Evolutionary conservation across 2,329 filamentous ascomycete genomes (phyloP).

Genomic region (Penicillium sp.): DNA sequence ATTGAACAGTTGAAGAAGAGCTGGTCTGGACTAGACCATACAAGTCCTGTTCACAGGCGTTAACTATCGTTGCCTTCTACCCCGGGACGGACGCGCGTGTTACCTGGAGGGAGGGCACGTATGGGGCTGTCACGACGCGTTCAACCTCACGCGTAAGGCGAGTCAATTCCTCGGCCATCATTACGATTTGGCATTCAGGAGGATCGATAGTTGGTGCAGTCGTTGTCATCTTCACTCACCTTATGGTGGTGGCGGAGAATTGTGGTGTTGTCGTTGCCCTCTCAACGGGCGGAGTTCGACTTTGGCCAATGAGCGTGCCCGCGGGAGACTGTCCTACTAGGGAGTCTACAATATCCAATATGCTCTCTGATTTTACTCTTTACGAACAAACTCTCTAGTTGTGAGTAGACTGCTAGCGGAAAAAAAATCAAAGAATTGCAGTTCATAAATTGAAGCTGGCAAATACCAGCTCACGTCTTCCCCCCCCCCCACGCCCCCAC

Average conservation of each 20-base stretch:
- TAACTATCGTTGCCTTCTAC: slow-evolving; percentile 18
- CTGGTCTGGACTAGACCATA: slow-evolving; percentile 37
- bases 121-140: slow-evolving; percentile 56
- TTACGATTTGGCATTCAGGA: neutral
- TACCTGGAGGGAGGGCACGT: slow-evolving; percentile 59
- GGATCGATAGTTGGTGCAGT: neutral
- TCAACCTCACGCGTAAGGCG: slow-evolving; percentile 51
- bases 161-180: slow-evolving; percentile 36
- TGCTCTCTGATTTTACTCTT: neutral
- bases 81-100: slow-evolving; percentile 28
- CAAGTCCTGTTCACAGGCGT: slow-evolving; percentile 36
- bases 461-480: neutral
- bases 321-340: neutral
- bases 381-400: neutral
- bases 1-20: slow-evolving; percentile 45
- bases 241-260: neutral
- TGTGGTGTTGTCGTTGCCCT: slow-evolving; percentile 24
- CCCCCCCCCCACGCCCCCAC: slow-evolving; percentile 15
- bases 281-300: slow-evolving; percentile 12
- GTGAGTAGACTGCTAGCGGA: neutral
- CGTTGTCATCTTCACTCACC: slow-evolving; percentile 5
- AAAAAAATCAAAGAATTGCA: too few species aligned
- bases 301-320: slow-evolving; percentile 8
- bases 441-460: neutral
- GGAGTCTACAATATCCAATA: neutral